Base-by-base conservation (phyloP, 1,139 yeast species). In the Candida sp. region DNA sequence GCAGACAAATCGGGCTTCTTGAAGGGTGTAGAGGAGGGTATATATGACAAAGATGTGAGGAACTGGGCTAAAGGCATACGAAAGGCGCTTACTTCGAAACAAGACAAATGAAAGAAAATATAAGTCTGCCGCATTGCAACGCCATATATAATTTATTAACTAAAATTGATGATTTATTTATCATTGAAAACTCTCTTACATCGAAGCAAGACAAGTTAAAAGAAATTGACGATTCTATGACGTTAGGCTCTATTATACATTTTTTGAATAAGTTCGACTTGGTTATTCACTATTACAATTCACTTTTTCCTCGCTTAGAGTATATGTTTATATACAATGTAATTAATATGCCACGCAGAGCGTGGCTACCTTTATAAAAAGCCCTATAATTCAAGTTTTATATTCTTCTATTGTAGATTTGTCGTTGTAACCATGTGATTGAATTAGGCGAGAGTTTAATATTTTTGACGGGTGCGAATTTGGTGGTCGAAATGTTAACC, bases 11-110 rank as follows among this genome's bases (percentile, higher is more conserved):
- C 70, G 22, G 69, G 71, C 6, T 82, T 80, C 52, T 66, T 81
- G 43, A 51, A 58, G 23, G 74, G 70, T 1, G 78, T 77, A 1
- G 68, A 61, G 22, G 61, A 60, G 35, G 75, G 75, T 4, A 46
- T 53, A 2, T 70, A 60, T 41, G 79, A 79, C 44, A 68, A 75
- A 47, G 74, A 71, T 38, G 72, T 71, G 35, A 66, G 61, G 50
- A 46, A 45, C 8, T 81, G 86, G 86, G 83, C 84, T 21, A 72
- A 73, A 52, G 53, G 54, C 42, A 64, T 73, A 21, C 52, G 78
- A 44, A 66, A 64, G 42, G 39, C 44, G 9, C 49, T 41, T 30
- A 51, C 48, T 19, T 32, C 30, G 22, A 40, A 35, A 33, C 34
- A 32, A 32, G 29, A 25, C 11, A 25, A 25, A 11, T 25, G 29